phyloP scores from a whole-genome alignment of 345 rosid genomes.

The Mangifera indica region DNA sequence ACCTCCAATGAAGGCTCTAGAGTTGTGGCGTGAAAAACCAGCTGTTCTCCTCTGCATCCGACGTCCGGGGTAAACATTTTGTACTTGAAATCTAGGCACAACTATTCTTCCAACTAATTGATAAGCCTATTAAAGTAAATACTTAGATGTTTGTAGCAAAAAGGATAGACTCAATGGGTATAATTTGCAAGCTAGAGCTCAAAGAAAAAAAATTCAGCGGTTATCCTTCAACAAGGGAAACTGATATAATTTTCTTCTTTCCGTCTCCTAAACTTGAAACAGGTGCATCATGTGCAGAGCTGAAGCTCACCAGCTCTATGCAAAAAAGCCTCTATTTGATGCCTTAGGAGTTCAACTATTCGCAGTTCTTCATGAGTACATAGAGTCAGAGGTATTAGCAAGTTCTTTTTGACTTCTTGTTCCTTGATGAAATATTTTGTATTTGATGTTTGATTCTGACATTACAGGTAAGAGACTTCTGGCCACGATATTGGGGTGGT shows the following conservation, averaged over 20 bases:
- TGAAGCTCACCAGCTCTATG: conserved; percentile 63
- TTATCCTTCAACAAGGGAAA: neutral
- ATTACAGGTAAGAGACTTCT: conserved; percentile 54
- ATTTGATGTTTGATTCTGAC: conserved; percentile 11
- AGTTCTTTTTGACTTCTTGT: conserved; percentile 11
- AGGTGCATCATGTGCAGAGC: conserved; percentile 81
- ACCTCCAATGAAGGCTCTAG: conserved; percentile 66
- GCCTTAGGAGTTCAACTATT: conserved; percentile 54
- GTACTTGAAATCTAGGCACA: conserved; percentile 10
- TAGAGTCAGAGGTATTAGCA: conserved; percentile 56
- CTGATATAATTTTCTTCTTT: conserved; percentile 2
- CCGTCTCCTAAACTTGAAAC: conserved; percentile 24
- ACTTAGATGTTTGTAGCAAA: neutral
- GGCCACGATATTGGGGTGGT: conserved; percentile 80
- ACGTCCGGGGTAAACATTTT: conserved; percentile 52
- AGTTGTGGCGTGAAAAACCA: conserved; percentile 57
- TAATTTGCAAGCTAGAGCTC: neutral
- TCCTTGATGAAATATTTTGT: conserved; percentile 7
- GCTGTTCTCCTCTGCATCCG: conserved; percentile 60
- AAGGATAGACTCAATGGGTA: too few relatives aligned
- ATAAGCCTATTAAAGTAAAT: neutral
- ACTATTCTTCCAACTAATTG: neutral
- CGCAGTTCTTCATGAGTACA: conserved; percentile 64
- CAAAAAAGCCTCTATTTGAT: conserved; percentile 60
- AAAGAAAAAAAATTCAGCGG: neutral